Evolutionary conservation across 2,329 filamentous ascomycete genomes (phyloP), one percentile per base, ranked within the genome.

Genomic region (Fusarium keratoplasticum): DNA sequence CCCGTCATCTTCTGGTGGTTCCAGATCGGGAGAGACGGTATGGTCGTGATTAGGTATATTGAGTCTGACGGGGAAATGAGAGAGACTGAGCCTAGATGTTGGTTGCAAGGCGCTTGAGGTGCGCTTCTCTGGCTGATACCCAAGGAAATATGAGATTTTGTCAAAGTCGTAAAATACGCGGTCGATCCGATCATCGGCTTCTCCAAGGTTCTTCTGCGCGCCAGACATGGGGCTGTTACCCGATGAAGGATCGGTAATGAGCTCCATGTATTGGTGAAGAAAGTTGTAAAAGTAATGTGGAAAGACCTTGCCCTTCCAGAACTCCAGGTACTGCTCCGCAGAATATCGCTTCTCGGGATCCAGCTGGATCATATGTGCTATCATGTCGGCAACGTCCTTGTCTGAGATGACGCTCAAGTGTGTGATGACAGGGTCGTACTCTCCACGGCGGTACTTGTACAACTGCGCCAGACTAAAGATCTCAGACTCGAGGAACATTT

Each of bases 391-490:
- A 66, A 99, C 89, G 69, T 97, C 93, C 67, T 90, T 90, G 81
- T 99, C 95, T 38, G 95, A 92, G 69, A 99, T 97, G 77, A 95
- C 94, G 81, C 90, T 92, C 47, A 99, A 84, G 76, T 96, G 92
- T 7, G 93, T 91, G 55, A 93, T 92, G 61, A 91, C 90, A 0
- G 96, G 96, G 78, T 98, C 95, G 80, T 98, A 98, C 80, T 99
- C 95, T 75, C 95, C 94, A 72, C 94, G 92, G 44, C 95, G 92
- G 80, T 98, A 99, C 80, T 95, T 96, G 86, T 96, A 98, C 62
- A 99, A 89, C 82, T 98, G 96, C 77, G 95, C 97, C 13, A 99
- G 88, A n/a, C 92, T 97, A 83, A 99, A 98, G n/a, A 98, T 96
- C 10, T 97, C 95, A 0, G 95, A 90, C 83, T 99, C 96, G 7